A percentile compares a stretch with the other conserved stretches of the same genome.
These are phyloP conservation scores for Cyclanthera cordifolia DNA, from an alignment of 306 rosid species.

Conservation along the genomic window DNA sequence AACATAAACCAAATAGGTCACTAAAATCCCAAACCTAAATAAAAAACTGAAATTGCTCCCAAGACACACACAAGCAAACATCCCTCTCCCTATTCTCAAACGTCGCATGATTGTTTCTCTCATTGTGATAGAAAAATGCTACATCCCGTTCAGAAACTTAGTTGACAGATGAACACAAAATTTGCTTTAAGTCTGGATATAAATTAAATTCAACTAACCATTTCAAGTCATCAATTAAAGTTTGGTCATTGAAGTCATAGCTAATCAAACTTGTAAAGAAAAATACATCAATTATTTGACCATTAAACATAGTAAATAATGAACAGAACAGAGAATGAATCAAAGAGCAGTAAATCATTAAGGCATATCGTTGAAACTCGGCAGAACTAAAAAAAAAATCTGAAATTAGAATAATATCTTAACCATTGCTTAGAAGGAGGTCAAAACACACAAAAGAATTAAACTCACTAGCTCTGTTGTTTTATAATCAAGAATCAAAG, in stretches of 20 bases:
- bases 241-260: background rate
- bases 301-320: background rate
- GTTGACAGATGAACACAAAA: background rate
- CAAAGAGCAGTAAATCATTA: conserved; percentile 14
- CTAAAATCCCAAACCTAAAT: background rate
- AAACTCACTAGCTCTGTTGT: background rate
- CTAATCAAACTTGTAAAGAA: background rate
- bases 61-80: background rate
- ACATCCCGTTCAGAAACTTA: background rate
- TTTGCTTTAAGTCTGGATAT: background rate
- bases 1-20: background rate
- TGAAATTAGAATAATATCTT: background rate
- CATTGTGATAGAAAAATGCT: background rate
- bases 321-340: conserved; percentile 14
- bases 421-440: background rate
- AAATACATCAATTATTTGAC: background rate
- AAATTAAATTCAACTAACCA: background rate
- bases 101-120: background rate
- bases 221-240: background rate
- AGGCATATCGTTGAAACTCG: conserved; percentile 12
- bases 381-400: conserved; percentile 6
- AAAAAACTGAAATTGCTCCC: background rate
- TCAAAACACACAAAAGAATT: background rate
- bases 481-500: background rate
- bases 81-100: background rate